A percentile compares a stretch with the other conserved stretches of the same genome.
Conservation (phyloP, 257 asterid genomes). For the Solanum piurae region DNA sequence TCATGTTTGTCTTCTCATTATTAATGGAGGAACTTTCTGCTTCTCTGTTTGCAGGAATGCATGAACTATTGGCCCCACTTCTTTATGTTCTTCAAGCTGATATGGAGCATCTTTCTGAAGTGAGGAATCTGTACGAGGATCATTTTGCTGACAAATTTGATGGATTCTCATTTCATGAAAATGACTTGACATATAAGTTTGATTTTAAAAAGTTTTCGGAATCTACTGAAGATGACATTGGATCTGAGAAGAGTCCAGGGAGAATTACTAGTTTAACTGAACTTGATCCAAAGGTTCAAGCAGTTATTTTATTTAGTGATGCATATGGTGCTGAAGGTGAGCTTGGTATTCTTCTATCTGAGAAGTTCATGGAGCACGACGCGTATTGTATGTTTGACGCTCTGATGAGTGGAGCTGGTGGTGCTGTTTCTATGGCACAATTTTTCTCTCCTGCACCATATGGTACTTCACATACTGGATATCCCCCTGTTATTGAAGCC, state of each 20-base stretch:
- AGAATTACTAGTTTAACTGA: constrained; percentile 34
- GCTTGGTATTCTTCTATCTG: constrained; percentile 75
- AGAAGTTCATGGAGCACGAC: constrained; percentile 86
- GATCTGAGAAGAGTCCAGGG: constrained; percentile 20
- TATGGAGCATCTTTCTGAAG: constrained; percentile 57
- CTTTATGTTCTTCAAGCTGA: constrained; percentile 76
- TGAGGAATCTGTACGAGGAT: constrained; percentile 54
- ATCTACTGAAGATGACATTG: constrained; percentile 26
- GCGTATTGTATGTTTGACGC: constrained; percentile 87
- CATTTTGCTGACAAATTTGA: constrained; percentile 75
- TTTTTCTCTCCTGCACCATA: constrained; percentile 60
- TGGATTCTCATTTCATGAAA: constrained; percentile 70
- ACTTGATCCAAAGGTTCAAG: constrained; percentile 60
- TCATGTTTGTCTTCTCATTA: background rate
- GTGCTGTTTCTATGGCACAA: constrained; percentile 74
- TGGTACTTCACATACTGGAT: constrained; percentile 36
- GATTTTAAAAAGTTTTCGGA: constrained; percentile 73
- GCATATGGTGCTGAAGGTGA: constrained; percentile 96
- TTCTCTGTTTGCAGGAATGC: constrained; percentile 61
- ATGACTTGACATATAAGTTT: constrained; percentile 52
- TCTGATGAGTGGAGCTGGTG: constrained; percentile 71
- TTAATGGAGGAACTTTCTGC: constrained; percentile 4
- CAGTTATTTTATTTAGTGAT: constrained; percentile 57
- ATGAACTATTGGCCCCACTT: constrained; percentile 82
- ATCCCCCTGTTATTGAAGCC: constrained; percentile 84